phyloP scores from a whole-genome alignment of 805 yeast genomes.

The Metschnikowia continentalis region DNA sequence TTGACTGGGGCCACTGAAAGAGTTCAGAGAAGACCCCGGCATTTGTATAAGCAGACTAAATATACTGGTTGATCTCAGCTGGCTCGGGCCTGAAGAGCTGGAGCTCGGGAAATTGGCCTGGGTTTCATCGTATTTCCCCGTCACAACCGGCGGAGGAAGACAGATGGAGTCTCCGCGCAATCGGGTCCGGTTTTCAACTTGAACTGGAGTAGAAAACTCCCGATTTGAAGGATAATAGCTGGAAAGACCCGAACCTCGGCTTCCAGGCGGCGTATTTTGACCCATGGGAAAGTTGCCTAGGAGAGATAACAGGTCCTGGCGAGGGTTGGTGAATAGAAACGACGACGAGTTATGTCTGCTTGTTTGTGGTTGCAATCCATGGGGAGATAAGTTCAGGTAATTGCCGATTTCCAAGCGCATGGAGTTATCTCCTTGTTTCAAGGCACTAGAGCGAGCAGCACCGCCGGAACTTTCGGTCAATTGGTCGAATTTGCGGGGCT shows the following conservation, averaged over 20 bases:
- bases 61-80: slow-evolving; percentile 33
- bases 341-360: slow-evolving; percentile 14
- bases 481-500: slow-evolving; percentile 17
- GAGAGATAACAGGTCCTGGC: slow-evolving; percentile 30
- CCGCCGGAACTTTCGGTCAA: slow-evolving; percentile 4
- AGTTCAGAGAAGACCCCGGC: slow-evolving; percentile 33
- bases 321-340: slow-evolving; percentile 24
- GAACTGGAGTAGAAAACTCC: slow-evolving; percentile 15
- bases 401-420: slow-evolving; percentile 9
- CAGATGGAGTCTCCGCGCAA: slow-evolving; percentile 36
- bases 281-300: slow-evolving; percentile 20
- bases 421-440: slow-evolving; percentile 9
- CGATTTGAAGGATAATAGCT: slow-evolving; percentile 17
- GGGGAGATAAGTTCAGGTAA: slow-evolving; percentile 7
- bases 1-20: slow-evolving; percentile 24
- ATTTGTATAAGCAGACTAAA: slow-evolving; percentile 38
- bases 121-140: slow-evolving; percentile 6
- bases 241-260: slow-evolving; percentile 10
- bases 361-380: slow-evolving; percentile 6
- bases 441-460: not conserved
- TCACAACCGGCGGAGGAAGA: slow-evolving; percentile 33
- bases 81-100: slow-evolving; percentile 8
- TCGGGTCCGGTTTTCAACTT: slow-evolving; percentile 16
- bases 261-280: slow-evolving; percentile 4
- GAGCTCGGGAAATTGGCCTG: slow-evolving; percentile 2